Percentiles rank a stretch among this genome's conserved stretches.
These are phyloP conservation scores for Phlegmacium glaucopus DNA, from an alignment of 768 basidiomycete genomes.

Conservation along the genomic window DNA sequence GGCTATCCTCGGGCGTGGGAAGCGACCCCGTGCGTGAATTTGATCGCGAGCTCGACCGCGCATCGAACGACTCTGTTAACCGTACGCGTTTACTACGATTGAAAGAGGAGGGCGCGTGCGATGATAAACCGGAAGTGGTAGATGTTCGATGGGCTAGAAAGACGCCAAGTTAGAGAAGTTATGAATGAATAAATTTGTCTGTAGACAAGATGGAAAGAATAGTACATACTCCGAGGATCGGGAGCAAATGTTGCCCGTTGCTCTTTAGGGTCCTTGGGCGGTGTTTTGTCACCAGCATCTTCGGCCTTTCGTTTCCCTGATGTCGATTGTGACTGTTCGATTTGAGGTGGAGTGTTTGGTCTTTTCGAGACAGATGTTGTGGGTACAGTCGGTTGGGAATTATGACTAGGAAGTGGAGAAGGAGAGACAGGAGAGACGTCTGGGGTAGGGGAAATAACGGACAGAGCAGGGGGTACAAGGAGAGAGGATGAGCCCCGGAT, in stretches of 20 bases:
- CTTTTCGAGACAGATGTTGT: conserved; percentile 24
- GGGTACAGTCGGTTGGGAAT: conserved; percentile 26
- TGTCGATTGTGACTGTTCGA: conserved; percentile 32
- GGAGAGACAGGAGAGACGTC: conserved; percentile 35
- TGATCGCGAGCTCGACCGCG: conserved; percentile 37
- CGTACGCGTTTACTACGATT: conserved; percentile 65
- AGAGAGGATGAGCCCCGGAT: conserved; percentile 26
- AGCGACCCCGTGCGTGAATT: conserved; percentile 24
- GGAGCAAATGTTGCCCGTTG: conserved; percentile 59
- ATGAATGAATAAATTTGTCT: conserved; percentile 13
- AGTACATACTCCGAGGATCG: conserved; percentile 55
- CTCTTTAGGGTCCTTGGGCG: conserved; percentile 57
- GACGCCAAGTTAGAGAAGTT: background rate
- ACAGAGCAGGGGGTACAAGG: conserved; percentile 34
- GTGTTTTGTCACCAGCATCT: conserved; percentile 53
- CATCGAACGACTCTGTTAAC: conserved; percentile 42
- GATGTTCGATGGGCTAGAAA: conserved; percentile 51
- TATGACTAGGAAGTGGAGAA: conserved; percentile 23
- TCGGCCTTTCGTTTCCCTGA: conserved; percentile 72
- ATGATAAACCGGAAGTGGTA: conserved; percentile 38
- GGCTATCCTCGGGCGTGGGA: conserved; percentile 24
- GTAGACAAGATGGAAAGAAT: conserved; percentile 9
- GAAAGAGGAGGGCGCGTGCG: conserved; percentile 69
- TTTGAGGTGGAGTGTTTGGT: conserved; percentile 25
- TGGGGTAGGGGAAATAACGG: conserved; percentile 39